Base-by-base conservation (phyloP, 805 yeast genomes). In the Ogataea pini region DNA sequence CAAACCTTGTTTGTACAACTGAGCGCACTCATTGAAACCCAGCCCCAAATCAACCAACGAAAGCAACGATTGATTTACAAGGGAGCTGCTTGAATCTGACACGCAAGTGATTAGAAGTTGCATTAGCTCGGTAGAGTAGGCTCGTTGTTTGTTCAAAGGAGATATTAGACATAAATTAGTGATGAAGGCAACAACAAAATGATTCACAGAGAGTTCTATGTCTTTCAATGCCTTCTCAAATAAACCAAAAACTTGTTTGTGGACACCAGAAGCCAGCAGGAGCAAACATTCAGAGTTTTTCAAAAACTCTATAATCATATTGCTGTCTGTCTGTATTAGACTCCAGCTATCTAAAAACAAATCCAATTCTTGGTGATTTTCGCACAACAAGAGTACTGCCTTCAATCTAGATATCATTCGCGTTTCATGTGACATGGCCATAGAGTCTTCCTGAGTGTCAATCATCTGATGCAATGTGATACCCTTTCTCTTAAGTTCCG, bases 11-110 rank as follows among this genome's bases (percentile, higher is more conserved):
- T 43, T 45, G 36, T 56, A 59, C 13, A 56, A n/a, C 10, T 43
- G 36, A 4, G 42, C 19, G 7, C 43, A 32, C 29, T 59, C 58
- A 10, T 50, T 27, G 36, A 24, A 34, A 1, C 37, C 40, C 2
- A 61, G 36, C 1, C 66, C 65, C 14, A 61, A 14, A 7, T 61
- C 61, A 1, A 49, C 22, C 3, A 61, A 19, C 3, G 54, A 46
- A 9, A 49, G n/a, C 7, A 55, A 24, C 7, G 55, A 19, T 2
- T 36, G 39, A 4, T 42, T 39, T 2, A 40, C 18, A 4, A 44
- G 14, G 10, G 27, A 20, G 34, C 41, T 24, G 7, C 22, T 9
- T 7, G 36, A 13, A 1, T 17, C 29, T 1, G 36, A 1, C 10
- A 48, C 27, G 22, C 36, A 20, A 10, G 46, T 45, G 4, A 59